These are phyloP conservation scores for Lentinula edodes DNA, from an alignment of 768 basidiomycete genomes.

Conservation along the genomic window DNA sequence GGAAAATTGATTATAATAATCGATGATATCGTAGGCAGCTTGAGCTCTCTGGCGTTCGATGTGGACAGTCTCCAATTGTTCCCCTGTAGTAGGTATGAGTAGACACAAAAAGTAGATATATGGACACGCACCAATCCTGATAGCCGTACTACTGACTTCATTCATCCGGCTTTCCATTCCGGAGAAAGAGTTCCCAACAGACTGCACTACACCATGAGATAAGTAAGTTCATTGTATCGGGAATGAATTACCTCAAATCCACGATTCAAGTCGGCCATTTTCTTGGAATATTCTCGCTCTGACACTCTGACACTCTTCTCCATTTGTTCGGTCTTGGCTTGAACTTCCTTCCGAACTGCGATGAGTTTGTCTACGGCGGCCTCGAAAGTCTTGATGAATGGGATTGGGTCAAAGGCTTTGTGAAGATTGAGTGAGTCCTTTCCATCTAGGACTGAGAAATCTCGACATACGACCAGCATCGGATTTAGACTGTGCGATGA, in stretches of 20 bases:
- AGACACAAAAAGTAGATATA: background rate
- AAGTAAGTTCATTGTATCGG: background rate
- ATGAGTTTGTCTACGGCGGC: conserved; percentile 86
- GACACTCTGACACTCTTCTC: conserved; percentile 86
- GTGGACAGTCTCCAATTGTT: conserved; percentile 93
- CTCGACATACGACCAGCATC: conserved; percentile 64
- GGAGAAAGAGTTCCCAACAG: conserved; percentile 81
- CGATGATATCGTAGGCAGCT: conserved; percentile 89
- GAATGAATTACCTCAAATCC: conserved; percentile 78
- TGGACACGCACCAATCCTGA: conserved; percentile 71
- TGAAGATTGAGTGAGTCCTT: conserved; percentile 6
- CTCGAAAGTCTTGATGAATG: conserved; percentile 91
- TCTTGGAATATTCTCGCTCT: conserved; percentile 91
- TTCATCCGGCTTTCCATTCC: conserved; percentile 90
- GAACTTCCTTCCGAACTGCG: conserved; percentile 82
- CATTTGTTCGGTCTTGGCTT: conserved; percentile 84
- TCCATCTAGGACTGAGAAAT: background rate
- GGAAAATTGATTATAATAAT: conserved; percentile 91
- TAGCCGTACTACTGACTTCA: conserved; percentile 89
- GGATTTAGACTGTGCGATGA: conserved; percentile 80
- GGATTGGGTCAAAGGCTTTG: conserved; percentile 88
- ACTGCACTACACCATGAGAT: conserved; percentile 35
- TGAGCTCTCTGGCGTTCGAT: conserved; percentile 89
- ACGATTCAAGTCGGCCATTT: conserved; percentile 87
- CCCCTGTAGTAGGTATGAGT: conserved; percentile 46